These are phyloP conservation scores for Termitomyces sp. DNA, from an alignment of 768 basidiomycete species.

Conservation along the genomic window DNA sequence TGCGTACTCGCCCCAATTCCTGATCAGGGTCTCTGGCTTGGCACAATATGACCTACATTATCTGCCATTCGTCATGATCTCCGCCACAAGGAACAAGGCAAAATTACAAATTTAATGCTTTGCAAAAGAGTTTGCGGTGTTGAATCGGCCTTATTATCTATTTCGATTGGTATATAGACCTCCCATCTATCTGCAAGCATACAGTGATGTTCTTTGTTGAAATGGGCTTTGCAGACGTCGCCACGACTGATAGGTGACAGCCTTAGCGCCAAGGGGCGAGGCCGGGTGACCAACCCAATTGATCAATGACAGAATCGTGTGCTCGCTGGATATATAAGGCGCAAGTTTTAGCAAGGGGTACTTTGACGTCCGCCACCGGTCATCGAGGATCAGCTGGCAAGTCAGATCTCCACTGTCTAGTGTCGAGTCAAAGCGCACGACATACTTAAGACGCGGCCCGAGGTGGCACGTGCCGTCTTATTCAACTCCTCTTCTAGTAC, in stretches of 20 bases:
- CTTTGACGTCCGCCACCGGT: constrained; percentile 1
- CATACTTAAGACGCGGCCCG: constrained; percentile 11
- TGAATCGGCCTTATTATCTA: neutral
- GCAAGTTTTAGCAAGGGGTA: neutral
- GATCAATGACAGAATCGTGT: constrained; percentile 11
- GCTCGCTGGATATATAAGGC: constrained; percentile 10
- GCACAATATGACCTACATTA: neutral
- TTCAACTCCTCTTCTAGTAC: constrained; percentile 4
- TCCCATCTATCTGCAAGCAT: neutral
- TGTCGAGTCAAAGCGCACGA: constrained; percentile 1
- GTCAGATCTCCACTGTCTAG: neutral
- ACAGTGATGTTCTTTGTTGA: neutral
- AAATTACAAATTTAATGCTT: too few species aligned
- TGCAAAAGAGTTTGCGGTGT: neutral
- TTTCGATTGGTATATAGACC: neutral
- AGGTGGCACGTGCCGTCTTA: constrained; percentile 15
- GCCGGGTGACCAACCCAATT: constrained; percentile 7
- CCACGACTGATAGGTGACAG: neutral
- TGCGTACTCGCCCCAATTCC: neutral
- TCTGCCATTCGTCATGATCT: neutral
- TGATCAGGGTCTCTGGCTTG: neutral
- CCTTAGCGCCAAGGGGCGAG: constrained; percentile 10
- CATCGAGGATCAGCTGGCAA: constrained; percentile 5
- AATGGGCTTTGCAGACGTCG: neutral
- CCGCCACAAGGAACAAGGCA: neutral